phyloP scores from a whole-genome alignment of 164 flowering plant species.

The Cinnamomum micranthum region DNA sequence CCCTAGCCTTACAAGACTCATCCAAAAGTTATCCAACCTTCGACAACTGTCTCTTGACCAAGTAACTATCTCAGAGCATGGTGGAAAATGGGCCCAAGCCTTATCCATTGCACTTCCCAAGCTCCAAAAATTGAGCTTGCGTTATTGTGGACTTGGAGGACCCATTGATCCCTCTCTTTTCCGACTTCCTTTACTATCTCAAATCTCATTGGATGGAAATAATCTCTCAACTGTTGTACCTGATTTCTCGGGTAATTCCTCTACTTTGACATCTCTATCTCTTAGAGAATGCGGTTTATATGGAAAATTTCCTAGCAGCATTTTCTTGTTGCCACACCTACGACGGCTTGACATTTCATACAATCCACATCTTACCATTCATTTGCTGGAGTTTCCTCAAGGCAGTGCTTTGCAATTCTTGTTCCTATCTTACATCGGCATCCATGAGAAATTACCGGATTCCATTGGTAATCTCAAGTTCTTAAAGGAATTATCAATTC shows the following conservation, averaged over 20 bases:
- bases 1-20: slow-evolving; percentile 22
- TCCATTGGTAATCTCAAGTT: slow-evolving; percentile 20
- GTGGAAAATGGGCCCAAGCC: slow-evolving; percentile 27
- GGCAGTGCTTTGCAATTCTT: background rate
- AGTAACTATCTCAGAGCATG: slow-evolving; percentile 25
- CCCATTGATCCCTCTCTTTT: slow-evolving; percentile 24
- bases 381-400: slow-evolving; percentile 29
- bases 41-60: slow-evolving; percentile 29
- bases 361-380: slow-evolving; percentile 21
- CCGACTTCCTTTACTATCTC: slow-evolving; percentile 16
- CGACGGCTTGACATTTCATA: slow-evolving; percentile 17
- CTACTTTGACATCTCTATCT: slow-evolving; percentile 21
- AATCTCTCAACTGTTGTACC: slow-evolving; percentile 25
- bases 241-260: slow-evolving; percentile 24
- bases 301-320: slow-evolving; percentile 25
- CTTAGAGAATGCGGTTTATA: slow-evolving; percentile 19
- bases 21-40: slow-evolving; percentile 22
- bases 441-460: background rate
- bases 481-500: slow-evolving; percentile 25
- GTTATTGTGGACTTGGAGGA: slow-evolving; percentile 26
- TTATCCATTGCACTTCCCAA: slow-evolving; percentile 28
- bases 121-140: slow-evolving; percentile 27
- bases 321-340: slow-evolving; percentile 22
- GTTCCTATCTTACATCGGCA: background rate
- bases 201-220: slow-evolving; percentile 22